phyloP scores from a whole-genome alignment of 371 early-diverging fungal genomes.

The Basidiobolus meristosporus region DNA sequence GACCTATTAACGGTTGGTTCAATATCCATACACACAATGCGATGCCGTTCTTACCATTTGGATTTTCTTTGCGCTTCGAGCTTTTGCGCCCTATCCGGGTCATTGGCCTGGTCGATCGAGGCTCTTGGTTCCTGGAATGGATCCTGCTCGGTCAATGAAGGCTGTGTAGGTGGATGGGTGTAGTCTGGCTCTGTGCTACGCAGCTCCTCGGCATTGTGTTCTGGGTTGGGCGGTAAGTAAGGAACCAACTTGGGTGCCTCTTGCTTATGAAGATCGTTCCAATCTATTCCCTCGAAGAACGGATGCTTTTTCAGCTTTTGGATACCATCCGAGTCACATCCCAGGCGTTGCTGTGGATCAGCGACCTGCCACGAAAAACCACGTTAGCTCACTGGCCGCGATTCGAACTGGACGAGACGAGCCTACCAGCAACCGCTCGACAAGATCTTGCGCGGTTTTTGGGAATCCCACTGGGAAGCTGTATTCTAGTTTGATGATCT shows the following conservation, averaged over 20 bases:
- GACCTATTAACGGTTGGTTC: constrained; percentile 14
- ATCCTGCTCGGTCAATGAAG: too few relatives aligned
- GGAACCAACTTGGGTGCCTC: constrained; percentile 24
- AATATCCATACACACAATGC: too few relatives aligned
- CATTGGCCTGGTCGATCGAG: too few relatives aligned
- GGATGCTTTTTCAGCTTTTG: constrained; percentile 64
- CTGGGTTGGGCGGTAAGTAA: constrained; percentile 13
- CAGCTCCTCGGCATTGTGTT: constrained; percentile 3
- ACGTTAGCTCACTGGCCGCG: too few relatives aligned
- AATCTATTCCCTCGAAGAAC: constrained; percentile 79
- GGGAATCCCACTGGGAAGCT: constrained; percentile 56
- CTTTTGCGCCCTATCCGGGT: too few relatives aligned
- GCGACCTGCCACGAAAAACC: too few relatives aligned
- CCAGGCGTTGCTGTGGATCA: constrained; percentile 57
- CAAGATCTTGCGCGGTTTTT: constrained; percentile 38
- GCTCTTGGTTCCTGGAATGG: too few relatives aligned
- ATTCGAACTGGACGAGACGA: background rate
- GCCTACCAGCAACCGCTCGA: constrained; percentile 41
- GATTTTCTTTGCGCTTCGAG: too few relatives aligned
- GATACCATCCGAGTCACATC: constrained; percentile 33
- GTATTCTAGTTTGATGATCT: constrained; percentile 73
- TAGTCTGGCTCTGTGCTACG: too few relatives aligned
- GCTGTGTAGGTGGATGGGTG: too few relatives aligned
- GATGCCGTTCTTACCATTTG: too few relatives aligned
- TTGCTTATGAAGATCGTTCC: constrained; percentile 31